These are phyloP conservation scores for Emergomyces pasteurianus DNA, from an alignment of 2,329 filamentous ascomycete species.

Conservation along the genomic window DNA sequence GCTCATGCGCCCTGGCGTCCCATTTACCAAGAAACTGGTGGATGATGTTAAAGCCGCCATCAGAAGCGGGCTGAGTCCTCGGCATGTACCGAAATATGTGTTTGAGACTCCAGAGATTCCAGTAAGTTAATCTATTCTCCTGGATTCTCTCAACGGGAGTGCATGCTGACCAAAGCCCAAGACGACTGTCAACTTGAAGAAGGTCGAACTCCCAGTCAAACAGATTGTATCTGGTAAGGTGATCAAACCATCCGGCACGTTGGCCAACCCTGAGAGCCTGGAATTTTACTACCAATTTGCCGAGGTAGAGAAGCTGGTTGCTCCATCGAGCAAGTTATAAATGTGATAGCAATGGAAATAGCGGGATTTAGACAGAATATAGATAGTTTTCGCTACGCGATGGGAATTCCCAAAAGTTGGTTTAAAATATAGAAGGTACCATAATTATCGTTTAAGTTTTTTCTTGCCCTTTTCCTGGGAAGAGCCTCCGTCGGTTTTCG, in stretches of 20 bases:
- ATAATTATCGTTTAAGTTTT: constrained; percentile 34
- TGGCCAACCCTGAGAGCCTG: constrained; percentile 63
- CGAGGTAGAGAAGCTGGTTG: constrained; percentile 49
- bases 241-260: constrained; percentile 63
- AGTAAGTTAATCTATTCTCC: constrained; percentile 37
- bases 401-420: neutral
- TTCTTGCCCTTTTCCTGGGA: constrained; percentile 43
- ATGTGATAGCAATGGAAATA: neutral
- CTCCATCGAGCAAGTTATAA: constrained; percentile 21
- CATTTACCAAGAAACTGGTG: constrained; percentile 45
- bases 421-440: neutral
- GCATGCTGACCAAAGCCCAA: constrained; percentile 22
- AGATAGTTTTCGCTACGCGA: neutral
- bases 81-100: constrained; percentile 67
- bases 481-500: constrained; percentile 28
- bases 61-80: constrained; percentile 51
- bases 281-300: constrained; percentile 72
- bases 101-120: constrained; percentile 75
- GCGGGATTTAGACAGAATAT: neutral
- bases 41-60: constrained; percentile 53
- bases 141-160: neutral
- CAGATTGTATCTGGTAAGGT: constrained; percentile 66
- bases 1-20: constrained; percentile 46
- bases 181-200: constrained; percentile 75
- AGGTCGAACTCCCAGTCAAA: constrained; percentile 75